These are phyloP conservation scores for Malus fusca DNA, from an alignment of 306 rosid genomes.

Conservation along the genomic window DNA sequence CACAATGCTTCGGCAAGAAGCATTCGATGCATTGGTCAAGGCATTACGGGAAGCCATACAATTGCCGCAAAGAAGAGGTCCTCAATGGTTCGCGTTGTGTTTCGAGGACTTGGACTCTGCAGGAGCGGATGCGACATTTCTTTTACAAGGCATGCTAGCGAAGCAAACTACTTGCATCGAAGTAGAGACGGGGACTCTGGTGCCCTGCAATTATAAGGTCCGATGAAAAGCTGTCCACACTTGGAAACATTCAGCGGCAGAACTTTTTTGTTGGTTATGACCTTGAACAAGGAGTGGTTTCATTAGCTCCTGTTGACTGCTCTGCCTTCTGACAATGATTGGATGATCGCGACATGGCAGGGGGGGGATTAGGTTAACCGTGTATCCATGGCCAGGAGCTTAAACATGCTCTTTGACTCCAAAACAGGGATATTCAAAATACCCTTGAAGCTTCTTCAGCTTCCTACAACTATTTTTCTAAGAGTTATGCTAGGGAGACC, in stretches of 20 bases:
- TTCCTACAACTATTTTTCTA: not conserved
- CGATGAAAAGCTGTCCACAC: not conserved
- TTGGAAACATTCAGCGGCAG: slow-evolving; percentile 16
- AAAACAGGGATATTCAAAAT: not conserved
- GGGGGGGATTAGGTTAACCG: not conserved
- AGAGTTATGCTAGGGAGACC: too few species aligned
- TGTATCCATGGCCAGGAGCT: not conserved
- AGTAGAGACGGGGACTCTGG: not conserved
- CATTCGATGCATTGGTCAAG: not conserved
- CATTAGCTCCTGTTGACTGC: slow-evolving; percentile 21
- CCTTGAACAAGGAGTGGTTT: slow-evolving; percentile 16
- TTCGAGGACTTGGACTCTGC: slow-evolving; percentile 10
- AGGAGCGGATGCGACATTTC: slow-evolving; percentile 5
- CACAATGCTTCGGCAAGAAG: slow-evolving; percentile 5
- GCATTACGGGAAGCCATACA: not conserved
- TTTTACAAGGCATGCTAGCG: slow-evolving; percentile 6
- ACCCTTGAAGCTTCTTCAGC: not conserved
- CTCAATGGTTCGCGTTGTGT: slow-evolving; percentile 8
- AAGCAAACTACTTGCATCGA: slow-evolving; percentile 12
- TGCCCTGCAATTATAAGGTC: slow-evolving; percentile 19
- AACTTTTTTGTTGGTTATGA: slow-evolving; percentile 21
- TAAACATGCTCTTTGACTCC: not conserved
- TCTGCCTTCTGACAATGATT: not conserved
- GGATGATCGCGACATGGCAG: not conserved
- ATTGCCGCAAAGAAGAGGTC: not conserved